phyloP scores from a whole-genome alignment of 331 rosid species.

The Quercus lobata region DNA sequence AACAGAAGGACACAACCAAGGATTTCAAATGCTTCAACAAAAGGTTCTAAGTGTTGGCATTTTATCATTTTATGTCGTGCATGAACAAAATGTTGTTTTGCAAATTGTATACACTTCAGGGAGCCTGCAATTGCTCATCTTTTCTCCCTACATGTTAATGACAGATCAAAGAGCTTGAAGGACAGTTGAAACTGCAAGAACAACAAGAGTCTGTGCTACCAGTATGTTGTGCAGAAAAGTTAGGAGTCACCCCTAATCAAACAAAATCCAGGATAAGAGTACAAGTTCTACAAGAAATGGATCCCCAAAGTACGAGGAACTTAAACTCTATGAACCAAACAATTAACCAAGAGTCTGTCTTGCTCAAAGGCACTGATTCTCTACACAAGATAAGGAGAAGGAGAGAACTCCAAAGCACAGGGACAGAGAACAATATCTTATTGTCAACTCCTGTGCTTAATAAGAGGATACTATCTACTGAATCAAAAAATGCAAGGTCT shows the following conservation, averaged over 20 bases:
- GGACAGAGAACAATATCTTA: constrained; percentile 48
- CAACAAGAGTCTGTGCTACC: constrained; percentile 26
- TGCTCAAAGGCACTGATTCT: constrained; percentile 49
- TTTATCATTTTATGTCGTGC: not conserved
- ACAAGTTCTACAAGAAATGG: constrained; percentile 40
- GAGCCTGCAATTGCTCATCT: not conserved
- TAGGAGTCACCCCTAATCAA: constrained; percentile 36
- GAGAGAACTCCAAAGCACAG: constrained; percentile 57
- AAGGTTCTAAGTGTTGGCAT: not conserved
- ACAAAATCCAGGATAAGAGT: constrained; percentile 32
- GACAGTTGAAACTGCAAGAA: constrained; percentile 49
- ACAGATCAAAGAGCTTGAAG: constrained; percentile 72
- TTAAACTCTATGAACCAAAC: constrained; percentile 46
- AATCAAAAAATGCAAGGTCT: constrained; percentile 49
- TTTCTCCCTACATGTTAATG: constrained; percentile 13
- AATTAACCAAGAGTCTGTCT: constrained; percentile 41
- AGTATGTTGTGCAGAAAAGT: constrained; percentile 30
- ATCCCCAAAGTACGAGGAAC: constrained; percentile 41
- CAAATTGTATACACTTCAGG: not conserved
- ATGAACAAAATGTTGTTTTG: not conserved
- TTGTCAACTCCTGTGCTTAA: constrained; percentile 24
- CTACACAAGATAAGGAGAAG: constrained; percentile 45
- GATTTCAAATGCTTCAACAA: not conserved
- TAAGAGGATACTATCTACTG: constrained; percentile 10
- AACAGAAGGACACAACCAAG: not conserved